These are phyloP conservation scores for Rickenella mellea DNA, from an alignment of 768 basidiomycete species.

Conservation along the genomic window DNA sequence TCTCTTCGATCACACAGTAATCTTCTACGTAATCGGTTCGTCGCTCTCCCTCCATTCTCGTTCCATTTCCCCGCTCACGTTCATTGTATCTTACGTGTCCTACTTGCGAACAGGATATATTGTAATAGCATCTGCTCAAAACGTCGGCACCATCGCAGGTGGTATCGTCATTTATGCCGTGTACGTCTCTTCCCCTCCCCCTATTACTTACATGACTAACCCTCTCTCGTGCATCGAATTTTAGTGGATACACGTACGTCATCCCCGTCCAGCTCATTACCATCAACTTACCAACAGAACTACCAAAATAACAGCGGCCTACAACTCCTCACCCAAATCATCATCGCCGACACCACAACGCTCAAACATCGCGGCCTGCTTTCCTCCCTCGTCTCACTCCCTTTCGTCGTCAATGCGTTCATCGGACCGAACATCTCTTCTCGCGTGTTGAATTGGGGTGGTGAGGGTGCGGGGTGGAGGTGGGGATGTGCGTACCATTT, in stretches of 20 bases:
- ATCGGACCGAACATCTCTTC: conserved; percentile 56
- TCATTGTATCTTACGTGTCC: too few relatives aligned
- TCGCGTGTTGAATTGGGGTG: conserved; percentile 23
- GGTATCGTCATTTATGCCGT: conserved; percentile 52
- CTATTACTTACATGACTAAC: conserved; percentile 16
- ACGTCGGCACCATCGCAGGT: conserved; percentile 34
- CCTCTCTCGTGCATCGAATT: conserved; percentile 18
- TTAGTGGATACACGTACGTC: conserved; percentile 51
- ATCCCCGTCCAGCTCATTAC: conserved; percentile 15
- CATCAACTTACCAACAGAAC: conserved; percentile 11
- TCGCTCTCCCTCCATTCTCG: conserved; percentile 8
- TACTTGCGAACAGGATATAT: conserved; percentile 43
- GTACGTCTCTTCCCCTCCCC: conserved; percentile 21
- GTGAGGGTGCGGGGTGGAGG: conserved; percentile 47
- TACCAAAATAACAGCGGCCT: conserved; percentile 30
- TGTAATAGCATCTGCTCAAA: conserved; percentile 41
- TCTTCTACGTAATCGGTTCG: conserved; percentile 53
- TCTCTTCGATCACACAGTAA: conserved; percentile 25
- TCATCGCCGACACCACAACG: conserved; percentile 54
- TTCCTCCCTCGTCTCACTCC: conserved; percentile 33
- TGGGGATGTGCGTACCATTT: conserved; percentile 52
- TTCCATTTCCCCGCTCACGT: background rate
- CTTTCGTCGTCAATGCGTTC: conserved; percentile 56
- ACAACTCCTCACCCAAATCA: conserved; percentile 54
- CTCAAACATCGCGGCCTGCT: conserved; percentile 48